Evolutionary conservation across 306 rosid species (phyloP).

Genomic region (Malus asiatica): DNA sequence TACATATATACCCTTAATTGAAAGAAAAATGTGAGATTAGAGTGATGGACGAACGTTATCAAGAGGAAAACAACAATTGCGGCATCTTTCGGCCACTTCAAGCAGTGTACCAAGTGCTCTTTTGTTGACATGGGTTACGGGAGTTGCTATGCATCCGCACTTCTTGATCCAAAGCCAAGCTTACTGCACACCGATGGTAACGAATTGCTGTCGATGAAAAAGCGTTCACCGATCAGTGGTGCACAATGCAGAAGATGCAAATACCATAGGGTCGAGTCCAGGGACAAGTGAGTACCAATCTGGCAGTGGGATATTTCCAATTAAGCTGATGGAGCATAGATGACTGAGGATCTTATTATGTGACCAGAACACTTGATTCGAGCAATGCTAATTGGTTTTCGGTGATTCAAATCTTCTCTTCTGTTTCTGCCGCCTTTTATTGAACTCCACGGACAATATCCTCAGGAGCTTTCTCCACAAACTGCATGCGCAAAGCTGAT

Average conservation of each 20-base stretch:
- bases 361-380: conserved; percentile 39
- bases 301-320: neutral
- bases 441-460: conserved; percentile 65
- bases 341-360: conserved; percentile 19
- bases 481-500: conserved; percentile 39
- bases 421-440: conserved; percentile 78
- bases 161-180: neutral
- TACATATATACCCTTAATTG: neutral
- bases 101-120: neutral
- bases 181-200: neutral
- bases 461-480: conserved; percentile 82
- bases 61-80: neutral
- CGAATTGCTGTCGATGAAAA: neutral
- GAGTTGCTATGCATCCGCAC: neutral
- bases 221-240: neutral
- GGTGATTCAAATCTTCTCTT: conserved; percentile 85
- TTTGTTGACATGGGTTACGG: neutral
- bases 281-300: neutral
- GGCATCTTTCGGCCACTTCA: neutral
- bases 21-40: neutral
- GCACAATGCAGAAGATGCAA: neutral
- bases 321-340: neutral
- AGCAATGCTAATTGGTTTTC: conserved; percentile 66
- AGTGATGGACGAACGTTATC: neutral
- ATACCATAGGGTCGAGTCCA: neutral